These are phyloP conservation scores for Crithidia thermophila DNA, from an alignment of 208 protist species.

Conservation along the genomic window DNA sequence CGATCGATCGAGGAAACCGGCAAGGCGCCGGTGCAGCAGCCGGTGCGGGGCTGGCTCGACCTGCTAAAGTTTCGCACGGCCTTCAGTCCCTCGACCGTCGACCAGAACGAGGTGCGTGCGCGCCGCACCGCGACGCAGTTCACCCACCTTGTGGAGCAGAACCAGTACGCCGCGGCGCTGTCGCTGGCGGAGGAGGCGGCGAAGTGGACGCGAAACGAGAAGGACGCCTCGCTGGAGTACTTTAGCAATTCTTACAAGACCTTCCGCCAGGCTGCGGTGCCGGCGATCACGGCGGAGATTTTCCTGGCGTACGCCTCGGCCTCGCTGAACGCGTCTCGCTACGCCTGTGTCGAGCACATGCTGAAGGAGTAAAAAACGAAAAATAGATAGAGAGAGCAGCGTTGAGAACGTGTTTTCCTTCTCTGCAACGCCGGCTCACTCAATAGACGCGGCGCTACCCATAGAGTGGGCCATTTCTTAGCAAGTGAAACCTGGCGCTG, in stretches of 20 bases:
- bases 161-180: constrained; percentile 67
- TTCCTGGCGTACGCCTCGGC: constrained; percentile 69
- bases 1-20: constrained; percentile 80
- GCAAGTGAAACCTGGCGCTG: too few relatives aligned
- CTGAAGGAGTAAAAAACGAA: constrained; percentile 50
- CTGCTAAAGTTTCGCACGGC: constrained; percentile 84
- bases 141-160: constrained; percentile 57
- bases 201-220: constrained; percentile 35
- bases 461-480: too few relatives aligned
- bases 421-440: not conserved
- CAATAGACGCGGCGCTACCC: too few relatives aligned
- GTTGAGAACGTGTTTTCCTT: not conserved
- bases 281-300: constrained; percentile 67
- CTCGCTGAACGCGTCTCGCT: constrained; percentile 71
- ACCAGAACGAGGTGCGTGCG: constrained; percentile 53
- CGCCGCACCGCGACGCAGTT: constrained; percentile 51
- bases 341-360: constrained; percentile 78
- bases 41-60: constrained; percentile 76
- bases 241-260: constrained; percentile 52
- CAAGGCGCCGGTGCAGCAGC: constrained; percentile 53
- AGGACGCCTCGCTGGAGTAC: constrained; percentile 41
- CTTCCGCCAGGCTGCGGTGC: constrained; percentile 64
- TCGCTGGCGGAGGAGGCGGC: constrained; percentile 62
- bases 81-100: constrained; percentile 67
- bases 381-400: not conserved